Base-by-base conservation (phyloP, 768 basidiomycete species). In the Agaricus subrufescens region DNA sequence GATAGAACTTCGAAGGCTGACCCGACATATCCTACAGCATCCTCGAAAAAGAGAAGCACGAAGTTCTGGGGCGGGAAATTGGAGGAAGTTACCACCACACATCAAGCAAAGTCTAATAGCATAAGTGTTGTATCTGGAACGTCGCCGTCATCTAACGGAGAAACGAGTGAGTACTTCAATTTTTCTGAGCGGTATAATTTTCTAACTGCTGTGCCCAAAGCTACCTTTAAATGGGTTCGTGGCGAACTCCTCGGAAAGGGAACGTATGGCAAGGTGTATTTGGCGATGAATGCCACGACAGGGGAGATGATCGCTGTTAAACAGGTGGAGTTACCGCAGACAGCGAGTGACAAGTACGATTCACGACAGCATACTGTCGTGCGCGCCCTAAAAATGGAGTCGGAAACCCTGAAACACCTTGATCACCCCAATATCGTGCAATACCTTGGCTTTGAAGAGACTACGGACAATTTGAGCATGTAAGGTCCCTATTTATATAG, bases 231-330 rank as follows among this genome's bases (percentile, higher is more conserved):
- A 67, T 98, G 97, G 97, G 91, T 98, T 39, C 89, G 96, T 63
- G 97, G 97, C 51, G 94, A 98, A 71, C 79, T 98, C 38, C 98
- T 99, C 59, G 97, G 97, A 31, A 93, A 91, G 66, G 97, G 97
- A 26, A 95, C 94, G 11, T 99, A 95, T 65, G 97, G 97, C 11
- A 85, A 91, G 43, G 97, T 99, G 29, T 99, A 98, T 66, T 83
- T 98, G 53, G 97, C 93, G 15, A 76, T 98, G 57, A 98, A 98
- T 67, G 93, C 91, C 31, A 94, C 92, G 3, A 96, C 94, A 0
- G 94, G 94, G 56, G 95, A 98, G 72, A 96, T 98, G 92, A 94
- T 98, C 64, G 97, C 97, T 15, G 97, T 99, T 61, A 99, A 99
- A 72, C 97, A 98, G 71, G 97, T 99, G 46, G 97, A 98, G 69